Evolutionary conservation across 23 red algal species (phyloP).

Genomic region (Gracilaria gracilis): DNA sequence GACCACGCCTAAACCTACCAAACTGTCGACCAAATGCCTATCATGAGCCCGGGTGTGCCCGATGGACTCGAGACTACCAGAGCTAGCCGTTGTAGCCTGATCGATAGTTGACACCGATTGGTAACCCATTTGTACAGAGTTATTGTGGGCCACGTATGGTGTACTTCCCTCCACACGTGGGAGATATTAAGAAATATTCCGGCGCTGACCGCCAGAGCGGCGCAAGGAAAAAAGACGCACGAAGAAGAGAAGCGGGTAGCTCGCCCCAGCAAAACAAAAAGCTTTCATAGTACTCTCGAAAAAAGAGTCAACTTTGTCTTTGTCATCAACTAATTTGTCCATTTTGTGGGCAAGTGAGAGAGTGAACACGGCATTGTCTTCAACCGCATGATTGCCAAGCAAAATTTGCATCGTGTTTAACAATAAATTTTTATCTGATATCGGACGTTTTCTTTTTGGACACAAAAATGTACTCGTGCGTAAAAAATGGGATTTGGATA

Average conservation of each 20-base stretch:
- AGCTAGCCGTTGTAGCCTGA: too few relatives aligned
- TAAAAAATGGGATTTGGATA: background rate
- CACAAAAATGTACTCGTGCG: conserved; percentile 26
- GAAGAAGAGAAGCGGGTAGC: background rate
- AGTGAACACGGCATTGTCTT: background rate
- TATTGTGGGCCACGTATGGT: too few relatives aligned
- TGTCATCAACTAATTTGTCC: background rate
- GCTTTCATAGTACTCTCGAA: conserved; percentile 4
- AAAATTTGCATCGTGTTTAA: background rate
- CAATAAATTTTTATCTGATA: background rate
- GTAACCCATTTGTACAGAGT: too few relatives aligned
- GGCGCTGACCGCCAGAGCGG: too few relatives aligned
- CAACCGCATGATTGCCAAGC: background rate
- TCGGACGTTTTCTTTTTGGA: background rate
- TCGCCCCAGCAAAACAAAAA: background rate
- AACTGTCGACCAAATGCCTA: too few relatives aligned
- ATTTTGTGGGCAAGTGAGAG: background rate
- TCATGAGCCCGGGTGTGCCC: too few relatives aligned
- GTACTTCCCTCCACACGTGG: too few relatives aligned
- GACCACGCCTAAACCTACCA: too few relatives aligned
- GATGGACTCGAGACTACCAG: too few relatives aligned
- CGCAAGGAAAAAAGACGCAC: background rate
- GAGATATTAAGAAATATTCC: too few relatives aligned
- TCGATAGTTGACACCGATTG: too few relatives aligned
- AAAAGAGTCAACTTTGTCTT: background rate